Conservation (phyloP, 352 stramenopile genomes). For the Blastocystis hominis region DNA sequence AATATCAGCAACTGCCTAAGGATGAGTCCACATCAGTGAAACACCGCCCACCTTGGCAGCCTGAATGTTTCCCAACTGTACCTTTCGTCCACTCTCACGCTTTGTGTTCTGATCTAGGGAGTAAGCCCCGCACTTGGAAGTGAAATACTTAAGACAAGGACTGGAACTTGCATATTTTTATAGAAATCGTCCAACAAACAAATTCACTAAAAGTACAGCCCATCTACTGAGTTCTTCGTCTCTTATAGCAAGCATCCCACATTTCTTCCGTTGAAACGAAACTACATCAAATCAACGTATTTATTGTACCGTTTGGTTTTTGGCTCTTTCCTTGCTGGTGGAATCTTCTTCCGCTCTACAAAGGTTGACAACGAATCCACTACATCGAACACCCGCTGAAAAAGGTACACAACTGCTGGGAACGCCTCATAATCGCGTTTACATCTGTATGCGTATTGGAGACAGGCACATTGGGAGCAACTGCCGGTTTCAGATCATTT, state of each 20-base stretch:
- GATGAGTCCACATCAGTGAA: neutral
- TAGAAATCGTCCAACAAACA: neutral
- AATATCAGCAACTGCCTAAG: constrained; percentile 86
- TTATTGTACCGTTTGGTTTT: neutral
- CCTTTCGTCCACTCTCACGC: constrained; percentile 88
- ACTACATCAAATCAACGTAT: neutral
- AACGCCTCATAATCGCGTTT: neutral
- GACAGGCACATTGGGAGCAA: neutral
- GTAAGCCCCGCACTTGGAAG: neutral
- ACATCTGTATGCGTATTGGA: neutral
- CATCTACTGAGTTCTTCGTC: neutral
- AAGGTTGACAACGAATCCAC: neutral
- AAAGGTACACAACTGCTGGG: neutral
- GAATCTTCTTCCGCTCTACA: neutral
- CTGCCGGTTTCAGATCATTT: neutral
- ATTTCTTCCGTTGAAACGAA: neutral
- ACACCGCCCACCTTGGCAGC: constrained; percentile 73
- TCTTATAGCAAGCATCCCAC: neutral
- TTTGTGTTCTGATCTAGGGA: constrained; percentile 86
- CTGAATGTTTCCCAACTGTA: constrained; percentile 93
- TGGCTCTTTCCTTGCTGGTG: neutral
- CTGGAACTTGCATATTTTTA: constrained; percentile 54
- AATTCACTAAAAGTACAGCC: neutral
- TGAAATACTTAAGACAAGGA: constrained; percentile 55
- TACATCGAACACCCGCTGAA: neutral